These are phyloP conservation scores for Heliosperma pusillum DNA, from an alignment of 148 eudicot genomes.

Conservation along the genomic window DNA sequence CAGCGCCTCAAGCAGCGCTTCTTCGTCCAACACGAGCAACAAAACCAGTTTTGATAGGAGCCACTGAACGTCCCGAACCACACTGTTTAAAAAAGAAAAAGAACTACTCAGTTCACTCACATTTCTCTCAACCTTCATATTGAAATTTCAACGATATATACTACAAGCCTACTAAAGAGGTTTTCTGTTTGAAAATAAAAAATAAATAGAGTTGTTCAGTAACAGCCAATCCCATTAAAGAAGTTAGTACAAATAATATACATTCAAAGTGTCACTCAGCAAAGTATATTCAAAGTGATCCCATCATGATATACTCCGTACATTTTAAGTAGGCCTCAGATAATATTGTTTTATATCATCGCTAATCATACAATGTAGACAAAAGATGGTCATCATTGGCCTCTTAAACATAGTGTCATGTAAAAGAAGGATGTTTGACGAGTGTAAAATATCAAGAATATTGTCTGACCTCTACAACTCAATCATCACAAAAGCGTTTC, in stretches of 20 bases:
- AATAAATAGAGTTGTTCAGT: too few species aligned
- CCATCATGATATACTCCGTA: not conserved
- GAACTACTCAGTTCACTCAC: too few species aligned
- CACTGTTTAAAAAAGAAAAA: slow-evolving; percentile 20
- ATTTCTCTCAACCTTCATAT: not conserved
- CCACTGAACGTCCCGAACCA: slow-evolving; percentile 29
- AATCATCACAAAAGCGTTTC: too few species aligned
- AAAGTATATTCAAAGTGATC: not conserved
- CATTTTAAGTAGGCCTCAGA: slow-evolving; percentile 14
- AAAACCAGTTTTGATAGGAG: slow-evolving; percentile 23
- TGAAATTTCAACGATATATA: not conserved
- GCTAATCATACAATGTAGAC: slow-evolving; percentile 23
- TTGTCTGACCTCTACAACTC: not conserved
- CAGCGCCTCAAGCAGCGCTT: not conserved
- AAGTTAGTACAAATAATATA: too few species aligned
- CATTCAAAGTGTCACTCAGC: too few species aligned
- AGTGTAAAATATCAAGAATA: not conserved
- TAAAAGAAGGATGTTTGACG: not conserved
- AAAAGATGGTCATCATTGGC: slow-evolving; percentile 14
- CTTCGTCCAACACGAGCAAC: slow-evolving; percentile 33
- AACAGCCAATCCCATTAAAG: too few species aligned
- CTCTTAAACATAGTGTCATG: not conserved
- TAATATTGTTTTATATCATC: not conserved
- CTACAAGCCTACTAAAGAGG: not conserved
- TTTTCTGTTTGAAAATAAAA: too few species aligned